Evolutionary conservation across 441 rosid species (phyloP).

Genomic region (Pelargonium citronellum): DNA sequence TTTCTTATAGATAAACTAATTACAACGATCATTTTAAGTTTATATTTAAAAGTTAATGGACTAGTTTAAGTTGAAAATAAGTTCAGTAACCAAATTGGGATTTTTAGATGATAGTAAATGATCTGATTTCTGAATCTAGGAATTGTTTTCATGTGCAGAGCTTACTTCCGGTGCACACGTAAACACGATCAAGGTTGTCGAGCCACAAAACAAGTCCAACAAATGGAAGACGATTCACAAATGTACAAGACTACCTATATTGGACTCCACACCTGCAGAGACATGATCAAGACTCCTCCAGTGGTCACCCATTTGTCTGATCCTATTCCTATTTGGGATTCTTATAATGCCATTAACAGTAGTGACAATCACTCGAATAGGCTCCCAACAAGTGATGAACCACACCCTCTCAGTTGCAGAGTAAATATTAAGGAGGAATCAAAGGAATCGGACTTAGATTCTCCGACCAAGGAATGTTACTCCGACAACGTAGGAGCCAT

Average conservation of each 20-base stretch:
- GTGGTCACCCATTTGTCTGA: neutral
- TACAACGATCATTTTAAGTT: too few relatives aligned
- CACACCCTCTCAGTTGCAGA: neutral
- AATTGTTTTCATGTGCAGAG: neutral
- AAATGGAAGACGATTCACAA: neutral
- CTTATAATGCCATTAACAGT: neutral
- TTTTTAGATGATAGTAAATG: neutral
- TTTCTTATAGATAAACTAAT: too few relatives aligned
- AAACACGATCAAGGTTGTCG: conserved; percentile 1
- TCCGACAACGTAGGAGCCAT: neutral
- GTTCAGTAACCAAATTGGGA: neutral
- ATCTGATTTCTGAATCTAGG: too few relatives aligned
- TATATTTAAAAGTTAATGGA: too few relatives aligned
- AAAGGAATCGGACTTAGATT: neutral
- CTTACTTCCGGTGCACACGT: conserved; percentile 2
- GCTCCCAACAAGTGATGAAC: neutral
- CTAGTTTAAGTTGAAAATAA: neutral
- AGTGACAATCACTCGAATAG: neutral
- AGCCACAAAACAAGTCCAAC: neutral
- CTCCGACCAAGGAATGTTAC: neutral
- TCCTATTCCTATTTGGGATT: neutral
- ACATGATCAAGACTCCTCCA: neutral
- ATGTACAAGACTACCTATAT: neutral
- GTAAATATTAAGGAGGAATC: neutral
- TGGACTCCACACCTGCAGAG: neutral